Evolutionary conservation across 2,329 filamentous ascomycete species (phyloP).

Genomic region (Fusarium guadeloupense): DNA sequence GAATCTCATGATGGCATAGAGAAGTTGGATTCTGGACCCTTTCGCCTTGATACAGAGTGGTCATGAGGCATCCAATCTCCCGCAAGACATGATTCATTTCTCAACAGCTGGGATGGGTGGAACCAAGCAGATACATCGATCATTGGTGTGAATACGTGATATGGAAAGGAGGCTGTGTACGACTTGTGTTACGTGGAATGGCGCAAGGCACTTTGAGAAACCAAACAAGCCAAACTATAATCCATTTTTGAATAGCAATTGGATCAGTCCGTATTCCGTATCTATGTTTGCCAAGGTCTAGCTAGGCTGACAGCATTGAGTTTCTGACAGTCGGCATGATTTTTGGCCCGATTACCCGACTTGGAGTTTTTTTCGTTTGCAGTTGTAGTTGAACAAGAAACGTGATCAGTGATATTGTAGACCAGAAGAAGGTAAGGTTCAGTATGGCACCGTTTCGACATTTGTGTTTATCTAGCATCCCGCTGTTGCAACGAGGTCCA

Average conservation of each 20-base stretch:
- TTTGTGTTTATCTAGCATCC: no score
- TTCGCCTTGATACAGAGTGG: no score
- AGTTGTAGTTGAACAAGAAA: neutral
- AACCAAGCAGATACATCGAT: no score
- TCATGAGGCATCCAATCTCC: no score
- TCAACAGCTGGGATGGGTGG: no score
- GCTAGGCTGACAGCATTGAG: conserved; percentile 14
- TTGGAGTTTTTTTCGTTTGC: neutral
- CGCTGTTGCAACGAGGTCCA: no score
- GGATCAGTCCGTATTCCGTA: neutral
- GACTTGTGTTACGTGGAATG: neutral
- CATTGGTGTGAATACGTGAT: no score
- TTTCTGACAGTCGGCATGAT: conserved; percentile 17
- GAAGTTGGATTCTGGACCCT: no score
- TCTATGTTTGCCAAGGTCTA: conserved; percentile 4
- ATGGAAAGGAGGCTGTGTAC: conserved; percentile 6
- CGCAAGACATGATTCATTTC: no score
- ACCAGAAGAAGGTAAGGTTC: no score
- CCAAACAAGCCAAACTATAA: neutral
- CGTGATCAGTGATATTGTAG: neutral
- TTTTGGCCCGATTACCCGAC: conserved; percentile 19
- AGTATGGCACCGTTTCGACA: no score
- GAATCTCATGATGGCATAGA: no score
- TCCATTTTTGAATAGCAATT: neutral
- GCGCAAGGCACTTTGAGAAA: neutral